Base-by-base conservation (phyloP, 805 yeast genomes). In the Alloascoidea africana region DNA sequence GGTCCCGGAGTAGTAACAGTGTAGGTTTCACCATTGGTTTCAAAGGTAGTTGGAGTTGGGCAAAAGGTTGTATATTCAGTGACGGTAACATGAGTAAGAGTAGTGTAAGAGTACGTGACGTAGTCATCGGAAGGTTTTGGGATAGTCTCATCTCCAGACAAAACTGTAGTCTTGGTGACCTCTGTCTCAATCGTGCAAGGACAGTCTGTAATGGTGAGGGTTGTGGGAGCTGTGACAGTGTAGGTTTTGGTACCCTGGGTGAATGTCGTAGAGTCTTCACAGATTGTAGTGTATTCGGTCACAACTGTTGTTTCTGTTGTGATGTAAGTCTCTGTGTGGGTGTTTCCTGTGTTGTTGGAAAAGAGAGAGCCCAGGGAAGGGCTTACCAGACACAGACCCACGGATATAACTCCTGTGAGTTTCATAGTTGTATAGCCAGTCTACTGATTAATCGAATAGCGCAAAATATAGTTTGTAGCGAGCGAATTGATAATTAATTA, bases 211-310 rank as follows among this genome's bases (percentile, higher is more conserved):
- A 75, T 66, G 56, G 81, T 74, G 52, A 75, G 56, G 46, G 83
- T 76, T 53, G 81, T 73, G 38, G 80, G 69, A 46, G 56, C 72
- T 42, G 78, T 68, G 52, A 71, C 77, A 44, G 77, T 70, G 68
- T 68, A 63, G 51, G 81, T 73, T 55, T 55, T 56, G 63, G 65
- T 66, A 67, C 73, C 73, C 50, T 70, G 63, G 46, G 60, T 62
- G 37, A 75, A 48, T 36, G 62, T 55, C 45, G 83, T 76, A 36
- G 82, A 56, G 40, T 52, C 60, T 59, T 83, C 83, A 53, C 84
- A 76, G 74, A 72, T 75, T 45, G 85, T 76, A 59, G 76, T 68
- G 66, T 59, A 68, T 53, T 63, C 75, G 51, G 78, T 70, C 51
- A 73, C 77, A 43, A 69, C 73, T 40, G 39, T 46, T 16, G 19